Evolutionary conservation across 805 yeast species (phyloP).

Genomic region (Trichomonascus vanleenenianus): DNA sequence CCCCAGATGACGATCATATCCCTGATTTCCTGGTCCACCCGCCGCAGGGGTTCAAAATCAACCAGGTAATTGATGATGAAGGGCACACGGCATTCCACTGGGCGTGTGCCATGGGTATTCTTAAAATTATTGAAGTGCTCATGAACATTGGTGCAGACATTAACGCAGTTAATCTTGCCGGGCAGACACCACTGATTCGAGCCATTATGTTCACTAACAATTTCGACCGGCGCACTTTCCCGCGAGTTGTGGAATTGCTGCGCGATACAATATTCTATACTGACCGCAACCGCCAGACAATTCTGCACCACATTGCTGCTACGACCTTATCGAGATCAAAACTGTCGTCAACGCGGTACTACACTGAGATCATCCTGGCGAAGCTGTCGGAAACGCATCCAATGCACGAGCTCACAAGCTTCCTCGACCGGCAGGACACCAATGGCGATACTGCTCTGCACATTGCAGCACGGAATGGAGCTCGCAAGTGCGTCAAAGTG

Average conservation of each 20-base stretch:
- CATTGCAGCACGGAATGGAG: conserved; percentile 55
- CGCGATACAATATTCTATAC: conserved; percentile 70
- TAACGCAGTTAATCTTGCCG: conserved; percentile 51
- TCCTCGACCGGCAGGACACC: conserved; percentile 66
- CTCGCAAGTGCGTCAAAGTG: conserved; percentile 37
- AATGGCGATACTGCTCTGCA: conserved; percentile 84
- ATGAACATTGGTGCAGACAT: conserved; percentile 69
- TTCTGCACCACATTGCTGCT: conserved; percentile 77
- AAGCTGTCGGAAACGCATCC: conserved; percentile 62
- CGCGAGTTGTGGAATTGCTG: conserved; percentile 66
- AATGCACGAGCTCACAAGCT: conserved; percentile 40
- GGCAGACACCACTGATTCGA: conserved; percentile 83
- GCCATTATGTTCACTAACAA: conserved; percentile 84
- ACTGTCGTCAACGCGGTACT: conserved; percentile 74
- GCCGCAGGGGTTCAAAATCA: conserved; percentile 57
- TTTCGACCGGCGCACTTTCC: conserved; percentile 71
- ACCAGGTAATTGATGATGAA: conserved; percentile 84
- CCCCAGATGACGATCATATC: conserved; percentile 48
- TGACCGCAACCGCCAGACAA: conserved; percentile 65
- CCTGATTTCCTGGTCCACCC: conserved; percentile 63
- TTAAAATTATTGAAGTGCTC: conserved; percentile 67
- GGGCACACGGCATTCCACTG: conserved; percentile 94
- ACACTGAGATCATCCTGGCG: conserved; percentile 66
- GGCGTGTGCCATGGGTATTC: conserved; percentile 94
- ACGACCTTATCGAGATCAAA: conserved; percentile 60